phyloP scores from a whole-genome alignment of 768 basidiomycete species.

The Mycena polygramma region DNA sequence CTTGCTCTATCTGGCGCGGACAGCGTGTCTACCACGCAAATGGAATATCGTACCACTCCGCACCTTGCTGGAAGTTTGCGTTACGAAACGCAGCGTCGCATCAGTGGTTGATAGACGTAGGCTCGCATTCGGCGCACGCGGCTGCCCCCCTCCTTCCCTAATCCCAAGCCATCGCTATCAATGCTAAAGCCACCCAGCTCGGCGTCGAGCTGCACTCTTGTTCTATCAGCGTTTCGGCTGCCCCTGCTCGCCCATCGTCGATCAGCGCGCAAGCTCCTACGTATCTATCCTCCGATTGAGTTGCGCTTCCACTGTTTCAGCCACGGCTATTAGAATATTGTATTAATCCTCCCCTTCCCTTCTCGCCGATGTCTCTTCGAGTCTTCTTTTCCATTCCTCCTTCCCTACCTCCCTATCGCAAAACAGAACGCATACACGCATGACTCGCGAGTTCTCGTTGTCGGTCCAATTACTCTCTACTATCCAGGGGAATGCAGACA shows the following conservation, averaged over 20 bases:
- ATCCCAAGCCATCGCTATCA: slow-evolving; percentile 5
- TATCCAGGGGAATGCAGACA: not conserved
- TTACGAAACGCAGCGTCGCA: slow-evolving; percentile 14
- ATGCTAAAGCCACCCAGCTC: not conserved
- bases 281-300: slow-evolving; percentile 7
- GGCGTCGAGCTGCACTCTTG: slow-evolving; percentile 5
- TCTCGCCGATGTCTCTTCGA: slow-evolving; percentile 3
- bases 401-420: not conserved
- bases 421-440: not conserved
- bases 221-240: not conserved
- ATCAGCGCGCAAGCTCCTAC: slow-evolving; percentile 10
- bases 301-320: slow-evolving; percentile 14
- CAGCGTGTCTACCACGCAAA: slow-evolving; percentile 6
- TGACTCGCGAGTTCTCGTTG: not conserved
- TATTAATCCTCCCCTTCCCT: not conserved
- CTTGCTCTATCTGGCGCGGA: slow-evolving; percentile 10
- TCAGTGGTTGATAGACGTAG: slow-evolving; percentile 16
- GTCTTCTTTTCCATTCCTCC: not conserved
- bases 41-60: slow-evolving; percentile 23
- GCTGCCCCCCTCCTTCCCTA: not conserved
- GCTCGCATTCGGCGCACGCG: slow-evolving; percentile 23
- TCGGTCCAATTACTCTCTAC: not conserved
- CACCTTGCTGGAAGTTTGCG: not conserved
- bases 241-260: slow-evolving; percentile 3
- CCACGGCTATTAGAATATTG: slow-evolving; percentile 3